phyloP scores from a whole-genome alignment of 2,329 filamentous ascomycete species.

The Exophiala dermatitidis region DNA sequence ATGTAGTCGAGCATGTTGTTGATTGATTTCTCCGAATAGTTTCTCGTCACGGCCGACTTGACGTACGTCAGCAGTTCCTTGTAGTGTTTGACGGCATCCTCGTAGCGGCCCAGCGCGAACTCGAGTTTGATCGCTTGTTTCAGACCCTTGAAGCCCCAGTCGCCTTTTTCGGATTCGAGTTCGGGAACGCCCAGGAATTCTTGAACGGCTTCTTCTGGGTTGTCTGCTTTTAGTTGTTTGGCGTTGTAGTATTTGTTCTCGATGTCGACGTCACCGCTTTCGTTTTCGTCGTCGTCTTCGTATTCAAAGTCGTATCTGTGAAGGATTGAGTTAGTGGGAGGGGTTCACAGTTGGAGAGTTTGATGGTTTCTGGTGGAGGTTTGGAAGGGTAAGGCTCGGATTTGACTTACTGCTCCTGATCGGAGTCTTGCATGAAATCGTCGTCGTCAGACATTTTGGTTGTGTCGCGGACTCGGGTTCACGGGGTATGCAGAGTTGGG shows the following conservation, averaged over 20 bases:
- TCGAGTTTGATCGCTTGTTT: slow-evolving; percentile 98
- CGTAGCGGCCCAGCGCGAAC: slow-evolving; percentile 83
- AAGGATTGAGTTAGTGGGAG: not conserved
- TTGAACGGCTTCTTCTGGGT: slow-evolving; percentile 78
- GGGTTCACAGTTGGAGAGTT: not conserved
- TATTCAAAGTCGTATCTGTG: slow-evolving; percentile 90
- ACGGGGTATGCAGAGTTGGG: not conserved
- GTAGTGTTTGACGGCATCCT: slow-evolving; percentile 84
- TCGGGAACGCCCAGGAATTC: slow-evolving; percentile 86
- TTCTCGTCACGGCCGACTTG: slow-evolving; percentile 90
- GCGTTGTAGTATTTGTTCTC: slow-evolving; percentile 99
- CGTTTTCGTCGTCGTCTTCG: slow-evolving; percentile 85
- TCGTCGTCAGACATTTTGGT: slow-evolving; percentile 69
- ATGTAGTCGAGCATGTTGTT: slow-evolving; percentile 99
- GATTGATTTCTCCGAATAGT: slow-evolving; percentile 98
- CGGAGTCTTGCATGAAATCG: slow-evolving; percentile 90
- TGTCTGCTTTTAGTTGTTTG: slow-evolving; percentile 85
- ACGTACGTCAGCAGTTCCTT: slow-evolving; percentile 93
- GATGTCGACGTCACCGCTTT: slow-evolving; percentile 83
- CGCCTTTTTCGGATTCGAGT: slow-evolving; percentile 83
- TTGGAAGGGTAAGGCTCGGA: not conserved
- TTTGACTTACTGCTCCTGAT: slow-evolving; percentile 63
- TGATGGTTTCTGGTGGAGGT: no score
- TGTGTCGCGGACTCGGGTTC: not conserved
- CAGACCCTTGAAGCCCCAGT: slow-evolving; percentile 97